Evolutionary conservation across 345 rosid species (phyloP).

Genomic region (rapeseed (Brassica napus)): Da-Ae NC_063449.1:28637001-28637500

Average conservation of each 20-base stretch:
- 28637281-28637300: constrained; percentile 78
- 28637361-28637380: constrained; percentile 94
- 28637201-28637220: background rate
- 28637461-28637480: background rate
- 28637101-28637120: background rate
- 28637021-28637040: background rate
- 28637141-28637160: background rate
- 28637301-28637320: constrained; percentile 85
- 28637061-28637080: background rate
- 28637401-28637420: constrained; percentile 17
- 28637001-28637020: background rate
- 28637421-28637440: background rate
- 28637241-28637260: constrained; percentile 12
- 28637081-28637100: too few relatives aligned
- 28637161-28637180: background rate
- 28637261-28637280: constrained; percentile 77
- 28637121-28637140: background rate
- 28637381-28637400: constrained; percentile 87
- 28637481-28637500: constrained; percentile 16
- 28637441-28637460: background rate
- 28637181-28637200: background rate
- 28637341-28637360: constrained; percentile 97
- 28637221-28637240: background rate
- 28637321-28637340: constrained; percentile 75
- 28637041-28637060: background rate